Evolutionary conservation across 2,329 filamentous ascomycete genomes (phyloP), one percentile per base, ranked within the genome.

Genomic region (Penicillium sp.): DNA sequence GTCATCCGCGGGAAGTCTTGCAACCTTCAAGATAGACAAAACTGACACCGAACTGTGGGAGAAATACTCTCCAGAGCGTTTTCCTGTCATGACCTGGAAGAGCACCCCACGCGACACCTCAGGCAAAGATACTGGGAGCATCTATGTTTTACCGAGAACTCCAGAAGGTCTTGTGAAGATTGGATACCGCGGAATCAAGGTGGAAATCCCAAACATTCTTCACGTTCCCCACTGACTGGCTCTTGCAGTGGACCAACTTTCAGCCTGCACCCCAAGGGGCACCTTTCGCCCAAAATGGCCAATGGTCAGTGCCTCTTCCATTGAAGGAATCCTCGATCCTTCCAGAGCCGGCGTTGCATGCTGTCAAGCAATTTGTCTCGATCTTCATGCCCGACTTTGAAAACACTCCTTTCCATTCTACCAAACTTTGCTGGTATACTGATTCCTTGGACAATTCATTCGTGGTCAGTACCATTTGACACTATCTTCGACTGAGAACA

Each of bases 381-480:
- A 55, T 57, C 5, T 68, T 67, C 24, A 50, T 69, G 6, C 66
- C 69, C 0, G 69, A 71, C 16, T 69, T 71, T 24, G 49, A 54
- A 2, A 38, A 52, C 3, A 47, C 48, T 1, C 61, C 62, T 3
- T 69, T 71, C 45, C 42, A 62, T 41, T 65, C 61, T 5, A 68
- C 56, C 2, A 70, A 67, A 39, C 43, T 70, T 3, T 73, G 70
- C 58, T 73, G 71, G 70, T 72, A 73, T 56, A 73, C 66, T 2
- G 71, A 72, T 48, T 67, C 67, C 1, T 57, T 72, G 18, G 71
- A 73, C 49, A 72, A 71, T 56, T 67, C 67, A 10, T 69, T 72
- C 21, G 50, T 69, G 21, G 64, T 61, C 18, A 53, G 55, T 27
- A 27, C 0, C 18, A 34, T 11, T 31, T 3, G 1, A 6, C 24